Evolutionary conservation across 179 eudicot species (phyloP).

Genomic region (Beta lomatogona): DNA sequence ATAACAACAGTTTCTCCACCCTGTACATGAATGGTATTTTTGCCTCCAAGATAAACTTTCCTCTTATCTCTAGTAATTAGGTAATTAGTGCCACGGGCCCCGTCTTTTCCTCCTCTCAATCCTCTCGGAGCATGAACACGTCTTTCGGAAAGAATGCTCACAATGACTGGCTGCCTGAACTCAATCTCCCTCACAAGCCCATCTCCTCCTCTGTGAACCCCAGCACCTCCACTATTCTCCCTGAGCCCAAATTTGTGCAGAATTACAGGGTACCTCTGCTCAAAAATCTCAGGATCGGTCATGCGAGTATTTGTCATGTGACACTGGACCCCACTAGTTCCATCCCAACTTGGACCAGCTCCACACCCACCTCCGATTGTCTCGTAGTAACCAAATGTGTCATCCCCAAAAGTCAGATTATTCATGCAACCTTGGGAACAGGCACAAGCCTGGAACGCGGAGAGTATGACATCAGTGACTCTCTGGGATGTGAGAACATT

Average conservation of each 20-base stretch:
- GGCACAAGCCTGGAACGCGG: conserved; percentile 97
- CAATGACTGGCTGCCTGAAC: conserved; percentile 73
- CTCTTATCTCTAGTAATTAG: conserved; percentile 68
- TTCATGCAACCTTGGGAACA: conserved; percentile 99
- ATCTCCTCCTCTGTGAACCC: conserved; percentile 87
- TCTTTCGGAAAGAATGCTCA: conserved; percentile 91
- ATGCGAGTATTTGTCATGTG: conserved; percentile 98
- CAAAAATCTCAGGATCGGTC: conserved; percentile 98
- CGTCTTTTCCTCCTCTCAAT: conserved; percentile 73
- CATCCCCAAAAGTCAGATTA: conserved; percentile 91
- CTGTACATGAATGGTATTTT: conserved; percentile 80
- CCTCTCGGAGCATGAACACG: conserved; percentile 98
- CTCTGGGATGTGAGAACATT: conserved; percentile 97
- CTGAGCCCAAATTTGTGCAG: conserved; percentile 80
- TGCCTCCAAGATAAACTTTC: conserved; percentile 79
- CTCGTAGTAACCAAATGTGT: conserved; percentile 89
- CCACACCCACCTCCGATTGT: conserved; percentile 98
- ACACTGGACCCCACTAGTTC: conserved; percentile 95
- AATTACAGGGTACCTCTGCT: conserved; percentile 94
- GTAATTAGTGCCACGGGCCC: conserved; percentile 82
- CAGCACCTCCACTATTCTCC: conserved; percentile 86
- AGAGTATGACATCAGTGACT: conserved; percentile 86
- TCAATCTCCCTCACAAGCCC: conserved; percentile 91
- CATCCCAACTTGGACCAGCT: conserved; percentile 95
- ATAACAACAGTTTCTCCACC: conserved; percentile 83